A percentile compares a stretch with the other conserved stretches of the same genome.
Conservation (phyloP, 164 flowering plant genomes). For the Brasenia schreberi region DNA sequence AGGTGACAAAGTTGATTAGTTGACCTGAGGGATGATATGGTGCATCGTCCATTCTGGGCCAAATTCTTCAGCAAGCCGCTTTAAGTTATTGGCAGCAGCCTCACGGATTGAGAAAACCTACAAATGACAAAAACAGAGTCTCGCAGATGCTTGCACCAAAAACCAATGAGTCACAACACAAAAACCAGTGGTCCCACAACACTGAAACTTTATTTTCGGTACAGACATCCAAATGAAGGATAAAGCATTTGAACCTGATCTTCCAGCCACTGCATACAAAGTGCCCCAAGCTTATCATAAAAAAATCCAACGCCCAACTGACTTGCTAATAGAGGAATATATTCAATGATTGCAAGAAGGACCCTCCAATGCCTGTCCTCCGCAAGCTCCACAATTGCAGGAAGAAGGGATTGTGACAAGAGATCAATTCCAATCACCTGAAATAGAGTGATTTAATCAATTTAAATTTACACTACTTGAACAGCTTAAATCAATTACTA, state of each 20-base stretch:
- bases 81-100: constrained; percentile 68
- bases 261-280: constrained; percentile 81
- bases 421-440: constrained; percentile 99
- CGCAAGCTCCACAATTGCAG: constrained; percentile 98
- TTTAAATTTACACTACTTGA: too few species aligned
- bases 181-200: too few species aligned
- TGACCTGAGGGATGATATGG: constrained; percentile 66
- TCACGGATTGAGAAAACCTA: constrained; percentile 69
- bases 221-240: background rate
- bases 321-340: constrained; percentile 88
- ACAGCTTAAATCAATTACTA: too few species aligned
- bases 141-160: too few species aligned
- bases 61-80: constrained; percentile 78
- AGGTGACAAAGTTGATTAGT: background rate
- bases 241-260: constrained; percentile 36
- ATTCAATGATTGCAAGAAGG: constrained; percentile 88
- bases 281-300: constrained; percentile 91
- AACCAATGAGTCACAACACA: too few species aligned
- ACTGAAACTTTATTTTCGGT: too few species aligned
- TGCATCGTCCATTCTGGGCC: constrained; percentile 87
- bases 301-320: constrained; percentile 93
- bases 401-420: constrained; percentile 77
- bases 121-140: too few species aligned
- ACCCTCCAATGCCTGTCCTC: constrained; percentile 99
- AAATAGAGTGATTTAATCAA: constrained; percentile 4